Conservation (phyloP, 106 monocot genomes). For the Allium fistulosum region DNA sequence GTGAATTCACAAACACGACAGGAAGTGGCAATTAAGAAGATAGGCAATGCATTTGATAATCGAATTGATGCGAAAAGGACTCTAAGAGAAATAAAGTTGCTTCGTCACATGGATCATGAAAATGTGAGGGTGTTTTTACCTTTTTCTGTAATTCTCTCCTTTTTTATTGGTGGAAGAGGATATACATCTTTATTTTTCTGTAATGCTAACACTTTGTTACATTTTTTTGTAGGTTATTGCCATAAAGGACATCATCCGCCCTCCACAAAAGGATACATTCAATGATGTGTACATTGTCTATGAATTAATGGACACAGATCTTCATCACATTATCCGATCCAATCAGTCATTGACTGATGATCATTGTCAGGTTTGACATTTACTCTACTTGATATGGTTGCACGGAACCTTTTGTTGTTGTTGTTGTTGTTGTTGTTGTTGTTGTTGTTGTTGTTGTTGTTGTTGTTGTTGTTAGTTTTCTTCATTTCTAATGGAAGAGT, state of each 20-base stretch:
- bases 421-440: too few species aligned
- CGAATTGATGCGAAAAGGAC: slow-evolving; percentile 95
- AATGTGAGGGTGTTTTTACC: slow-evolving; percentile 41
- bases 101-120: slow-evolving; percentile 96
- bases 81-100: slow-evolving; percentile 83
- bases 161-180: too few species aligned
- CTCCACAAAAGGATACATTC: slow-evolving; percentile 43
- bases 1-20: slow-evolving; percentile 84
- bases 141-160: background rate
- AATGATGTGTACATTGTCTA: slow-evolving; percentile 56
- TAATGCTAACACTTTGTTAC: too few species aligned
- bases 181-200: too few species aligned
- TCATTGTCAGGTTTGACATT: slow-evolving; percentile 37
- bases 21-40: slow-evolving; percentile 95
- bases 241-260: slow-evolving; percentile 55
- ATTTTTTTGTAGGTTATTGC: slow-evolving; percentile 24
- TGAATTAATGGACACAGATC: slow-evolving; percentile 59
- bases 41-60: slow-evolving; percentile 91
- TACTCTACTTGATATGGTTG: background rate
- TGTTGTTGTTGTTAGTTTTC: too few species aligned
- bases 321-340: slow-evolving; percentile 50
- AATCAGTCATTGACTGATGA: slow-evolving; percentile 38
- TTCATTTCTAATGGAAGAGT: too few species aligned
- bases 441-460: background rate
- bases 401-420: background rate